Base-by-base conservation (phyloP, 116 monocot genomes). In the Dioscorea cayenensis region DNA sequence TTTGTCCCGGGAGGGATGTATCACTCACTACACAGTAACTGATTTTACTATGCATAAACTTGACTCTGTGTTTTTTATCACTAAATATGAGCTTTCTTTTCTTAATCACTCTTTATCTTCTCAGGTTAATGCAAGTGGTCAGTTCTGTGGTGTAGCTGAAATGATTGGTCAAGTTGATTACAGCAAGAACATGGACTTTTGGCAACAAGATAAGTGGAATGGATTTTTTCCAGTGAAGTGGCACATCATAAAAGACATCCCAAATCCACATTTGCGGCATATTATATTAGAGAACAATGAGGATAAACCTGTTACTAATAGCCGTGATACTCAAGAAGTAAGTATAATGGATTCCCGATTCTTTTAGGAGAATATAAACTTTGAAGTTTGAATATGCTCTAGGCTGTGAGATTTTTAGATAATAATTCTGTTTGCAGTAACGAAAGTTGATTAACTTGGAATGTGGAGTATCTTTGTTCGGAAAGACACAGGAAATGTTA, bases 161-260 rank as follows among this genome's bases (percentile, higher is more conserved):
- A 92, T 92, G 89, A 77, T 73, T 58, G 89, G 77, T 27, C 84
- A 51, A 62, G 92, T 92, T 14, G 75, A 92, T 82, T 92, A 86
- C 65, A 79, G 67, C 80, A 84, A 89, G 67, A 92, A 62, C 66
- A 89, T 92, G 92, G 81, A 92, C 36, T 92, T 92, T 81, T 92
- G 92, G 92, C 92, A 92, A 74, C 92, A 92, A 60, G 92, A 92
- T 74, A 89, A 89, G 70, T 92, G 92, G 92, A 92, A 79, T 70
- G 92, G 92, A 23, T 92, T 71, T 63, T 89, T 92, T 66, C 89
- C 86, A 38, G 92, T 92, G 22, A 92, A 86, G 65, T 92, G 92
- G 92, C 92, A 89, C 67, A 79, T 92, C 21, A 86, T 89, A 64
- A 92, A 92, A 70, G 92, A 92, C 69, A 74, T 92, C 23, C 89